These are phyloP conservation scores for Salvia hispanica DNA, from an alignment of 257 asterid genomes.

Conservation along the genomic window DNA sequence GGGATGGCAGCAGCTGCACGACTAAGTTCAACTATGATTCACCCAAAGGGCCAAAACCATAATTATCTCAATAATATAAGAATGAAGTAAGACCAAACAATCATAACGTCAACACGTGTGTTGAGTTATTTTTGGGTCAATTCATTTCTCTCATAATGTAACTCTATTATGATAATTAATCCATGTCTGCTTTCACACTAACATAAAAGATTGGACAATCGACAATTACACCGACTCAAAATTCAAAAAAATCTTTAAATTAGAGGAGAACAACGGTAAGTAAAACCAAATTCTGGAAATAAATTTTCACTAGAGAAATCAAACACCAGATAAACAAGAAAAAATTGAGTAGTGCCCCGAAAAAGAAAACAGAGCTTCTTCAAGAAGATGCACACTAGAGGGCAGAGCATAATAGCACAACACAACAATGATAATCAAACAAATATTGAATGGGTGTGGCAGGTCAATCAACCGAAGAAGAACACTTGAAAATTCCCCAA, in stretches of 20 bases:
- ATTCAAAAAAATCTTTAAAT: background rate
- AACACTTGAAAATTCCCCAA: slow-evolving; percentile 24
- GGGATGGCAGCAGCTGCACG: too few species aligned
- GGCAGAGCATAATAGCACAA: slow-evolving; percentile 7
- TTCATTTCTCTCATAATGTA: too few species aligned
- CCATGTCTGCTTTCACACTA: too few species aligned
- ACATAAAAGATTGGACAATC: background rate
- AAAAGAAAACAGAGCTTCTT: slow-evolving; percentile 16
- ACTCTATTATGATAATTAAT: background rate
- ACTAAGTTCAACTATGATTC: too few species aligned
- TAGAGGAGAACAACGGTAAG: background rate
- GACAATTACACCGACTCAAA: slow-evolving; percentile 4
- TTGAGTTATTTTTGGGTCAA: too few species aligned
- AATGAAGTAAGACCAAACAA: background rate
- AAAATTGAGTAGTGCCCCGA: background rate
- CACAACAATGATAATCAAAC: slow-evolving; percentile 31
- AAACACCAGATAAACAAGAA: slow-evolving; percentile 9
- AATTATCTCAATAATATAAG: background rate
- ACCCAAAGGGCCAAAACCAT: background rate
- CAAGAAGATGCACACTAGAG: slow-evolving; percentile 24
- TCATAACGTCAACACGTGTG: background rate
- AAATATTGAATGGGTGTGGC: slow-evolving; percentile 17
- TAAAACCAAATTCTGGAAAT: background rate
- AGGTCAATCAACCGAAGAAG: slow-evolving; percentile 15
- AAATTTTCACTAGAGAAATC: slow-evolving; percentile 5